Conservation (phyloP, 2,329 filamentous ascomycete genomes). For the Xylaria sp. region DNA sequence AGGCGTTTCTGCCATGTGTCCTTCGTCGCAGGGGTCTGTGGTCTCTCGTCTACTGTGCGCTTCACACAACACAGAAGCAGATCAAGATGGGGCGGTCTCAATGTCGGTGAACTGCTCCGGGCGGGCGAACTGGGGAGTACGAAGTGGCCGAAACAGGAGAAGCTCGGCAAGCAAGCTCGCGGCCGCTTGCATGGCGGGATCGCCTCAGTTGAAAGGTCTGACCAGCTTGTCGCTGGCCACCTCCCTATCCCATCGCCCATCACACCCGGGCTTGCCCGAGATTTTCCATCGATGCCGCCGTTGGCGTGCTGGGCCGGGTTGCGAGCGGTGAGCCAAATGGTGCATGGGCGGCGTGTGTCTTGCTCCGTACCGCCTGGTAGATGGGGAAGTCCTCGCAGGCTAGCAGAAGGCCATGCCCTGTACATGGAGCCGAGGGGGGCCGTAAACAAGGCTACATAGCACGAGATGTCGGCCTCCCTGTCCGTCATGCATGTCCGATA, state of each 20-base stretch:
- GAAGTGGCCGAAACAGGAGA: conserved; percentile 30
- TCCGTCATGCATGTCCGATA: conserved; percentile 32
- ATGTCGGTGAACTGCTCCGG: conserved; percentile 14
- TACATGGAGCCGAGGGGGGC: conserved; percentile 32
- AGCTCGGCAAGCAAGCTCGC: conserved; percentile 14
- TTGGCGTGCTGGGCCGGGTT: conserved; percentile 34
- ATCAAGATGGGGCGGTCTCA: conserved; percentile 29
- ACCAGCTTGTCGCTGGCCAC: conserved; percentile 12
- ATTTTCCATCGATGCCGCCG: conserved; percentile 34
- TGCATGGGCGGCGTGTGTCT: conserved; percentile 25
- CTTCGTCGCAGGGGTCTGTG: not conserved
- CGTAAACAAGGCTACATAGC: conserved; percentile 39
- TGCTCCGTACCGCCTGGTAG: conserved; percentile 37
- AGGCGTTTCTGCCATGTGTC: conserved; percentile 29
- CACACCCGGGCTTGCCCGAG: conserved; percentile 21
- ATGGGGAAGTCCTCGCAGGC: conserved; percentile 31
- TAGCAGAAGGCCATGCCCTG: conserved; percentile 13
- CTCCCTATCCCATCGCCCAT: not conserved
- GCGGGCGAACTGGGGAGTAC: conserved; percentile 15
- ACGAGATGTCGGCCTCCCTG: conserved; percentile 23
- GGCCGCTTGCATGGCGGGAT: conserved; percentile 10
- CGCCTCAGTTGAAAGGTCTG: conserved; percentile 14
- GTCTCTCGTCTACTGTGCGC: conserved; percentile 17
- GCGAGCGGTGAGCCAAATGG: conserved; percentile 37
- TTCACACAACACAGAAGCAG: not conserved